Conservation (phyloP, 2,329 filamentous ascomycete species). For the Trichophyton rubrum region DNA sequence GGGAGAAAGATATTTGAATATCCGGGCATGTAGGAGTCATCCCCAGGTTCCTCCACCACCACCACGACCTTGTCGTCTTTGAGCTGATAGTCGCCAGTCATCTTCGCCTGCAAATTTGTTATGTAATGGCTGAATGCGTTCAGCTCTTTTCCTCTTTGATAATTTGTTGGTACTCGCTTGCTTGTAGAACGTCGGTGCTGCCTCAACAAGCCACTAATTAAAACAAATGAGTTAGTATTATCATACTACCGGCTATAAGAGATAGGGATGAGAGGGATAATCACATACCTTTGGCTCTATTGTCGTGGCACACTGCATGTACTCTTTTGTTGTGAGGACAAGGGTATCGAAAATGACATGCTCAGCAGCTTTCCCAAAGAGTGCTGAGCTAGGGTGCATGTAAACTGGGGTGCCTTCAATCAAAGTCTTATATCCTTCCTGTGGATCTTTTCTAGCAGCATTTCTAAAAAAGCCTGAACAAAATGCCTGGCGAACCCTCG, state of each 20-base stretch:
- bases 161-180: constrained; percentile 76
- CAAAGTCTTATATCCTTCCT: constrained; percentile 95
- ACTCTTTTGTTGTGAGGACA: constrained; percentile 60
- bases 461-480: constrained; percentile 95
- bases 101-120: constrained; percentile 87
- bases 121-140: constrained; percentile 88
- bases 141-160: constrained; percentile 83
- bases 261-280: neutral
- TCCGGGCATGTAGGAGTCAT: constrained; percentile 17
- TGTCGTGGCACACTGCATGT: constrained; percentile 86
- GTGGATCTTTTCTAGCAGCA: constrained; percentile 82
- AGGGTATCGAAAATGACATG: constrained; percentile 79
- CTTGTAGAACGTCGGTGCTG: constrained; percentile 98
- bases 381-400: constrained; percentile 76
- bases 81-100: constrained; percentile 85
- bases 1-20: neutral
- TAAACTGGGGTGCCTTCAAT: constrained; percentile 92
- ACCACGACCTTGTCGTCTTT: constrained; percentile 69
- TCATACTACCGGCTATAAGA: neutral
- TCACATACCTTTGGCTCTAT: constrained; percentile 68
- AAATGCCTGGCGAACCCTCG: constrained; percentile 74
- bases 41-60: constrained; percentile 91
- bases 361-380: constrained; percentile 93
- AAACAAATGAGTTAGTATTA: neutral
- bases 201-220: constrained; percentile 63